Percentiles rank a stretch among this genome's conserved stretches.
These are phyloP conservation scores for Proliferodiscus dingleyae DNA, from an alignment of 2,329 filamentous ascomycete genomes.

Conservation along the genomic window DNA sequence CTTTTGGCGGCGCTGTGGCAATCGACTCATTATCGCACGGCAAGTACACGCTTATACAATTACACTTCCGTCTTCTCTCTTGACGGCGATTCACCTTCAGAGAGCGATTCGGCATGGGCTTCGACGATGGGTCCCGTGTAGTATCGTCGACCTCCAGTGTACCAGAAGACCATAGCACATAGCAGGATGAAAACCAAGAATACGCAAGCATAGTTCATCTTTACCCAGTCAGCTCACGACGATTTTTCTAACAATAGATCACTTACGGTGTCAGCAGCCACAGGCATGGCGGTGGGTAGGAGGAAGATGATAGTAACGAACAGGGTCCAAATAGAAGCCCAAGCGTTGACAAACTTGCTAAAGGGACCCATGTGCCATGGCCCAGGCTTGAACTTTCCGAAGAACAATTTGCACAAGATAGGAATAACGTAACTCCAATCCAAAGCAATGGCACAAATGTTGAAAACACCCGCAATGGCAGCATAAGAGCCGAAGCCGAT, in stretches of 20 bases:
- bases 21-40: no score
- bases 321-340: constrained; percentile 46
- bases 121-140: constrained; percentile 43
- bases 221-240: constrained; percentile 3
- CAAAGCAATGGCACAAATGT: constrained; percentile 49
- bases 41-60: no score
- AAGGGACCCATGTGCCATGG: constrained; percentile 47
- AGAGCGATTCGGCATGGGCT: constrained; percentile 17
- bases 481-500: constrained; percentile 53
- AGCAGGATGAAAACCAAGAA: constrained; percentile 43
- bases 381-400: constrained; percentile 43
- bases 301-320: constrained; percentile 52
- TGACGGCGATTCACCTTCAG: not conserved
- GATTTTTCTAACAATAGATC: not conserved
- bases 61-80: not conserved
- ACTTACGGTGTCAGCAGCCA: constrained; percentile 40
- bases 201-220: constrained; percentile 53
- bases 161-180: constrained; percentile 43
- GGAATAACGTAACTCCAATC: constrained; percentile 54
- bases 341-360: constrained; percentile 40
- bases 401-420: constrained; percentile 48
- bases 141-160: constrained; percentile 38
- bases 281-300: constrained; percentile 44
- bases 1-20: no score
- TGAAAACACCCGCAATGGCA: constrained; percentile 49